Evolutionary conservation across 1,284 basidiomycete genomes (phyloP).

Genomic region (Puccinia novopanici): DNA sequence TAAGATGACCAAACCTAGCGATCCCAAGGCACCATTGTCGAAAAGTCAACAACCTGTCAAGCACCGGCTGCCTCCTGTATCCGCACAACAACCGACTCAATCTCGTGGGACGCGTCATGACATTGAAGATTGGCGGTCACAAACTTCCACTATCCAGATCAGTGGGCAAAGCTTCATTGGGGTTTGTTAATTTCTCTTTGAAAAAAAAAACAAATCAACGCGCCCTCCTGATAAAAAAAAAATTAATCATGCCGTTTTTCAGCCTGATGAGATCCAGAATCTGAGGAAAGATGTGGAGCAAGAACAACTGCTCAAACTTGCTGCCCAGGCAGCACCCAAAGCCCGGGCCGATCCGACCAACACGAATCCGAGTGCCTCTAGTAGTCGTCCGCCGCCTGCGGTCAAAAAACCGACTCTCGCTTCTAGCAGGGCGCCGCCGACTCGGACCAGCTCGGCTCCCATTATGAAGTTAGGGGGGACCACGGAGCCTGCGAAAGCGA

Average conservation of each 20-base stretch:
- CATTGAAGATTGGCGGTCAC: conserved; percentile 48
- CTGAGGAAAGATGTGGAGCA: conserved; percentile 40
- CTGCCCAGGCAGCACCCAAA: neutral
- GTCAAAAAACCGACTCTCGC: neutral
- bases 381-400: conserved; percentile 1
- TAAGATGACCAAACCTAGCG: neutral
- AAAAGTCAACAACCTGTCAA: conserved; percentile 44
- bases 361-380: neutral
- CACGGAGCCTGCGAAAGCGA: conserved; percentile 1
- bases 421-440: conserved; percentile 3
- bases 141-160: conserved; percentile 29
- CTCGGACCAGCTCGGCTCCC: conserved; percentile 27
- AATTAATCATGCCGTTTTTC: neutral
- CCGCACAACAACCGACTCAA: conserved; percentile 19
- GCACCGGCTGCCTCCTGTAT: neutral
- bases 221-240: too few relatives aligned
- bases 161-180: conserved; percentile 46
- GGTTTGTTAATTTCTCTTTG: conserved; percentile 14
- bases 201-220: neutral
- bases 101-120: conserved; percentile 22
- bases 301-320: conserved; percentile 24
- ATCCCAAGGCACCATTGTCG: conserved; percentile 16
- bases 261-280: conserved; percentile 42
- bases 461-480: conserved; percentile 1
- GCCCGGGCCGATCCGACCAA: neutral